phyloP scores from a whole-genome alignment of 352 stramenopile species.

The Globisporangium alternatum region DNA sequence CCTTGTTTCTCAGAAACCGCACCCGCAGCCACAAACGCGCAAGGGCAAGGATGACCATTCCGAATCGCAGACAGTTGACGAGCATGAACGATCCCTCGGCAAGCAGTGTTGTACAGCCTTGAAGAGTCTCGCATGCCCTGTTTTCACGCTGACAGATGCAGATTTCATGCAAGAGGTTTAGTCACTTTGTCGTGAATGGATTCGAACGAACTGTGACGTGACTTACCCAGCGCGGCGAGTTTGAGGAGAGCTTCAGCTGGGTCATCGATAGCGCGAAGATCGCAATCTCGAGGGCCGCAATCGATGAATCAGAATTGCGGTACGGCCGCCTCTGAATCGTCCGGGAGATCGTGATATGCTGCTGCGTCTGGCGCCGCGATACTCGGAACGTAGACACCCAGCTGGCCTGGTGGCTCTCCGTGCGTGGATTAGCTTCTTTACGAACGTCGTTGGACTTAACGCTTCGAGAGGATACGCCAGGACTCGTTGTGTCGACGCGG shows the following conservation, averaged over 20 bases:
- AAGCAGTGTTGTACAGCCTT: conserved; percentile 32
- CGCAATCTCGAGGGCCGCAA: conserved; percentile 7
- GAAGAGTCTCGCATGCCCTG: conserved; percentile 25
- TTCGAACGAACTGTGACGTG: background rate
- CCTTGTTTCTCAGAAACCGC: conserved; percentile 16
- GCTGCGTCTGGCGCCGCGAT: background rate
- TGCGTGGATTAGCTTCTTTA: background rate
- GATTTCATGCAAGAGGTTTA: background rate
- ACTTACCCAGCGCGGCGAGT: conserved; percentile 13
- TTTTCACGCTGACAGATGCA: conserved; percentile 38
- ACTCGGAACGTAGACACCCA: conserved; percentile 2
- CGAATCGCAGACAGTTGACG: conserved; percentile 29
- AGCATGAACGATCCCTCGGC: conserved; percentile 37
- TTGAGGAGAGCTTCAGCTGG: conserved; percentile 13
- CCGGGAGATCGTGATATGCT: conserved; percentile 6
- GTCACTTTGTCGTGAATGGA: background rate
- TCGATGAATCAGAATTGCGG: background rate
- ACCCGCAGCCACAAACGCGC: conserved; percentile 25
- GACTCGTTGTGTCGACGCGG: background rate
- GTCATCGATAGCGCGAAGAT: conserved; percentile 12
- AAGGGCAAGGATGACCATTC: conserved; percentile 20
- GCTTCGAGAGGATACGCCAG: background rate
- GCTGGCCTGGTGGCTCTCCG: background rate
- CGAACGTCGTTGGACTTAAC: conserved; percentile 11
- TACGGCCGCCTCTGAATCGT: conserved; percentile 3